Evolutionary conservation across 2,329 filamentous ascomycete species (phyloP).

Genomic region (Exophiala spinifera): DNA sequence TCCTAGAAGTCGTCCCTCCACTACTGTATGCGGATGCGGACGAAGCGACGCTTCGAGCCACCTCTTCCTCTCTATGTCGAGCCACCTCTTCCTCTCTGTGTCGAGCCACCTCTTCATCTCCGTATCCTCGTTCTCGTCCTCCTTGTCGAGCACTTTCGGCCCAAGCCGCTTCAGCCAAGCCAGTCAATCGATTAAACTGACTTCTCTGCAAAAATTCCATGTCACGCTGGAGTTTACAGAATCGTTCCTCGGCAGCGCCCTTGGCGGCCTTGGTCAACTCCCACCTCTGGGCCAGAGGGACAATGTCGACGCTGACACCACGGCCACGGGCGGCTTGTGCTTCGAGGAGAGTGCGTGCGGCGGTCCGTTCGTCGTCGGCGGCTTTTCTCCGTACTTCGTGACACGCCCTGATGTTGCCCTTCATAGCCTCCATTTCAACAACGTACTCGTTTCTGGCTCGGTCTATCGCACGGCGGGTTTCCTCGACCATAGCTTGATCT

Average conservation of each 20-base stretch:
- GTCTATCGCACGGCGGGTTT: conserved; percentile 4
- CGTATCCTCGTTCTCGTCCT: too few species aligned
- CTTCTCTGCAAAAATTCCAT: conserved; percentile 3
- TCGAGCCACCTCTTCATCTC: too few species aligned
- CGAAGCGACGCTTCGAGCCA: neutral
- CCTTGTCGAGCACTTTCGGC: neutral
- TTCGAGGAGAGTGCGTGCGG: conserved; percentile 6
- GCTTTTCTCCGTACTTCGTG: conserved; percentile 3
- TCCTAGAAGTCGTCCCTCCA: conserved; percentile 4
- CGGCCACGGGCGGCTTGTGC: conserved; percentile 1
- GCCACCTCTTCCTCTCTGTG: conserved; percentile 1
- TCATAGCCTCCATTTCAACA: conserved; percentile 8
- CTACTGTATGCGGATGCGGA: conserved; percentile 2
- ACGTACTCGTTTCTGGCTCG: conserved; percentile 12
- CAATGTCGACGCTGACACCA: conserved; percentile 5
- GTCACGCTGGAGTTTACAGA: conserved; percentile 5
- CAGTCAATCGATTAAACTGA: conserved; percentile 5
- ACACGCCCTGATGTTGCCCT: conserved; percentile 1
- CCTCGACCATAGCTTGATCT: conserved; percentile 4
- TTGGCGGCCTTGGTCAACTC: conserved; percentile 11
- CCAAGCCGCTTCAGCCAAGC: conserved; percentile 8
- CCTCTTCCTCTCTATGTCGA: conserved; percentile 4
- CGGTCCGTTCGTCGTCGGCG: conserved; percentile 11
- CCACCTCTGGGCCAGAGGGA: conserved; percentile 3
- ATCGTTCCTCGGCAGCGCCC: conserved; percentile 6